Conservation (phyloP, 2,329 filamentous ascomycete genomes). For the Trichoderma arundinaceum region DNA sequence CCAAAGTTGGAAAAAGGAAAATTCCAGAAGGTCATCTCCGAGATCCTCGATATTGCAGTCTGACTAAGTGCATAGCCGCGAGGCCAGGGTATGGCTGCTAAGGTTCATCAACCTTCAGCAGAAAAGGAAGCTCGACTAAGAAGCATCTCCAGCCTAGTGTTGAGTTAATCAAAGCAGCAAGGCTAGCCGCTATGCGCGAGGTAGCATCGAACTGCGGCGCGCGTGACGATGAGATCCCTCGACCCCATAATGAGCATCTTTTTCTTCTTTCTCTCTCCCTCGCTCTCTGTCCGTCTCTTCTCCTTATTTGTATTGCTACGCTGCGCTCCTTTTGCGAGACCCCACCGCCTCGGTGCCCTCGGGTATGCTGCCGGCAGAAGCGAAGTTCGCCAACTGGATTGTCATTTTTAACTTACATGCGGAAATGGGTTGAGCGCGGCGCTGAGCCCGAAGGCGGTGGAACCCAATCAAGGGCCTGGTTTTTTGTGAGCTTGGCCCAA, state of each 20-base stretch:
- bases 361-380: conserved; percentile 1
- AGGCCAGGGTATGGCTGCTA: neutral
- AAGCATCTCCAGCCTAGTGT: neutral
- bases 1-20: neutral
- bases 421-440: conserved; percentile 22
- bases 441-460: conserved; percentile 27
- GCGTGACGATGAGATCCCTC: no score
- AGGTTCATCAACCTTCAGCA: neutral
- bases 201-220: no score
- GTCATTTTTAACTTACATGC: conserved; percentile 13
- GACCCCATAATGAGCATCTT: no score
- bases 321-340: neutral
- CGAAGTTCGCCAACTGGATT: conserved; percentile 12
- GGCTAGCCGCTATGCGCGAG: neutral
- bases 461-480: conserved; percentile 18
- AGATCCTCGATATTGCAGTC: conserved; percentile 22
- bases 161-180: no score
- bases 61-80: conserved; percentile 15
- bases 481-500: neutral
- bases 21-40: conserved; percentile 29
- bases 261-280: neutral
- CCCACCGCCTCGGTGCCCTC: conserved; percentile 13
- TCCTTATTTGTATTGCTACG: neutral
- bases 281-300: neutral
- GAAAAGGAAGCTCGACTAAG: conserved; percentile 1